These are phyloP conservation scores for Ascoidea tarda DNA, from an alignment of 805 yeast genomes.

Conservation along the genomic window DNA sequence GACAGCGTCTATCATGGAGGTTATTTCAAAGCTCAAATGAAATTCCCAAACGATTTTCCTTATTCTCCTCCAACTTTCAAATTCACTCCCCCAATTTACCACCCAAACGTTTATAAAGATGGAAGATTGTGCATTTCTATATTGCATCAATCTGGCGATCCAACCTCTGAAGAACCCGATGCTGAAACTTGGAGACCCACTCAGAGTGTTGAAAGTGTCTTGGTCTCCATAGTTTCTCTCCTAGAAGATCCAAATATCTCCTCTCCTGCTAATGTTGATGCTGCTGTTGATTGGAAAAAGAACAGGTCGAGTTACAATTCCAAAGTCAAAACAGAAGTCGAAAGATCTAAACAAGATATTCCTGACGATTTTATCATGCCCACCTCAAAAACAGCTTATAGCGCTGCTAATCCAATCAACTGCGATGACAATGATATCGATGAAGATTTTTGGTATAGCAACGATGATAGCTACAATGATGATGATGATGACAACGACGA, in stretches of 20 bases:
- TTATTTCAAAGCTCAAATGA: constrained; percentile 86
- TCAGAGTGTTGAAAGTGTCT: constrained; percentile 82
- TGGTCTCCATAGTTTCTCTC: constrained; percentile 79
- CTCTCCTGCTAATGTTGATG: constrained; percentile 95
- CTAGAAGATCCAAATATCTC: constrained; percentile 88
- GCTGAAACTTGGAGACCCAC: constrained; percentile 92
- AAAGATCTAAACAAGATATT: constrained; percentile 68
- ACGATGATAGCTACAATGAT: constrained; percentile 51
- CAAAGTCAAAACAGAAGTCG: constrained; percentile 70
- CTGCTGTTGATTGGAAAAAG: constrained; percentile 81
- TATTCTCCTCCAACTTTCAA: constrained; percentile 86
- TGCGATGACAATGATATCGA: constrained; percentile 44
- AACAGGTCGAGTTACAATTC: constrained; percentile 63
- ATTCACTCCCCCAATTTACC: constrained; percentile 87
- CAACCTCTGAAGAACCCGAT: constrained; percentile 81
- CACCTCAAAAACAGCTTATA: constrained; percentile 43
- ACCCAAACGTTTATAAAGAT: constrained; percentile 90
- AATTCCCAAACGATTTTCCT: constrained; percentile 85
- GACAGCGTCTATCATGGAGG: constrained; percentile 93
- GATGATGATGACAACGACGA: constrained; percentile 50
- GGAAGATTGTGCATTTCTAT: constrained; percentile 90
- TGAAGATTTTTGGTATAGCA: constrained; percentile 78
- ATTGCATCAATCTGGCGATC: constrained; percentile 83
- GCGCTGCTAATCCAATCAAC: constrained; percentile 20
- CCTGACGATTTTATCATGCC: constrained; percentile 84